Evolutionary conservation across 345 rosid genomes (phyloP).

Genomic region (Zanthoxylum bungeanum): DNA sequence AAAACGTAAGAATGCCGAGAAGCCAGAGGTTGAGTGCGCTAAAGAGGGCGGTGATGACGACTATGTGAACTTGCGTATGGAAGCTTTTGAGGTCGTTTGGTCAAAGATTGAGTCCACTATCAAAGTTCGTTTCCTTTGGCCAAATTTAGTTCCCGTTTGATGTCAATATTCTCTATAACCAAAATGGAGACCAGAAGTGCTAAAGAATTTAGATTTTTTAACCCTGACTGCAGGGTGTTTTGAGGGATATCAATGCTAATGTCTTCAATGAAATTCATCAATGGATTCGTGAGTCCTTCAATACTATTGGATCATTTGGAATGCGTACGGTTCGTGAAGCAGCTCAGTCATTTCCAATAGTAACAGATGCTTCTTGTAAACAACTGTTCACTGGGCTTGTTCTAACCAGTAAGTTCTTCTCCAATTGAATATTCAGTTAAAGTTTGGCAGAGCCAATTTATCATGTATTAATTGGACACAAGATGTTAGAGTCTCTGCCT

Average conservation of each 20-base stretch:
- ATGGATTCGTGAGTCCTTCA: conserved; percentile 72
- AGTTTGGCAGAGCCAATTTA: background rate
- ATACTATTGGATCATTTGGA: conserved; percentile 40
- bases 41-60: conserved; percentile 24
- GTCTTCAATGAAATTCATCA: conserved; percentile 56
- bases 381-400: conserved; percentile 69
- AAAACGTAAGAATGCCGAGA: conserved; percentile 23
- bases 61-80: conserved; percentile 32
- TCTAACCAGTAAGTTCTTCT: conserved; percentile 70
- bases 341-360: conserved; percentile 54
- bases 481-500: background rate
- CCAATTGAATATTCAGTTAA: conserved; percentile 12
- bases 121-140: conserved; percentile 34
- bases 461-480: background rate
- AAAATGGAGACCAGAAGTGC: background rate
- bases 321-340: conserved; percentile 43
- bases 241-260: conserved; percentile 45
- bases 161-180: background rate
- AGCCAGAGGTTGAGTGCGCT: conserved; percentile 21
- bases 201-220: conserved; percentile 1
- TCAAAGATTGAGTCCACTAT: conserved; percentile 54
- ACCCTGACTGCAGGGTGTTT: conserved; percentile 57
- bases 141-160: background rate
- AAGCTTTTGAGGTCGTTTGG: conserved; percentile 69
- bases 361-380: conserved; percentile 55